These are phyloP conservation scores for Cryptosporidium meleagridis DNA, from an alignment of 169 alveolate species.

Conservation along the genomic window DNA sequence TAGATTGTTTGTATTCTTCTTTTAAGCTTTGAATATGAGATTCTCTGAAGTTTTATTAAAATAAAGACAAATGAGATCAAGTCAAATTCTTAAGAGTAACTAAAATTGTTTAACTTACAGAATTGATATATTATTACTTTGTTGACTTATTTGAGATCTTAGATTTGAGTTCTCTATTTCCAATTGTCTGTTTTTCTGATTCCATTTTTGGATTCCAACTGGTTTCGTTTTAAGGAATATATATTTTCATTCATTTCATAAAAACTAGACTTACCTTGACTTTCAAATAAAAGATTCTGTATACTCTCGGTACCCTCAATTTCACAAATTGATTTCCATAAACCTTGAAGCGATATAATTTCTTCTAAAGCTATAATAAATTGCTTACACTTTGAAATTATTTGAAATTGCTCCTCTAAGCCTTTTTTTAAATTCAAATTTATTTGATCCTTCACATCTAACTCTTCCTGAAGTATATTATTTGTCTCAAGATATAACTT, in stretches of 20 bases:
- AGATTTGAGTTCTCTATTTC: slow-evolving; percentile 42
- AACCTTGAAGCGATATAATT: slow-evolving; percentile 32
- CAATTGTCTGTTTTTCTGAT: slow-evolving; percentile 47
- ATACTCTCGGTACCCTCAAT: slow-evolving; percentile 7
- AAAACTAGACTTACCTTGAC: slow-evolving; percentile 35
- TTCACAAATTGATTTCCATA: slow-evolving; percentile 60
- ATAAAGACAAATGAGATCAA: not conserved
- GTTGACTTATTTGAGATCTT: slow-evolving; percentile 42
- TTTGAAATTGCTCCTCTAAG: slow-evolving; percentile 49
- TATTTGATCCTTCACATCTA: slow-evolving; percentile 59
- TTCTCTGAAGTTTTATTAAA: slow-evolving; percentile 5
- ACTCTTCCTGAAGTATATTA: slow-evolving; percentile 26
- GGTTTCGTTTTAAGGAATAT: not conserved
- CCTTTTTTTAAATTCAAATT: slow-evolving; percentile 48
- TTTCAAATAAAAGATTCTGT: slow-evolving; percentile 32
- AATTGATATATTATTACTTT: slow-evolving; percentile 19
- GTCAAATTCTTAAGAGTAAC: too few relatives aligned
- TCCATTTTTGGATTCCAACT: slow-evolving; percentile 72
- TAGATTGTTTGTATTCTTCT: slow-evolving; percentile 39
- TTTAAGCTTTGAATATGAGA: slow-evolving; percentile 6
- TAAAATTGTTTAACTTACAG: slow-evolving; percentile 38
- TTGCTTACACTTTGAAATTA: slow-evolving; percentile 41
- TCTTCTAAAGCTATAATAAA: slow-evolving; percentile 59
- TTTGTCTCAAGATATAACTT: slow-evolving; percentile 15
- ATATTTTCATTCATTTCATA: too few relatives aligned